Conservation (phyloP, 2,329 filamentous ascomycete species). For the Emmonsia crescens region DNA sequence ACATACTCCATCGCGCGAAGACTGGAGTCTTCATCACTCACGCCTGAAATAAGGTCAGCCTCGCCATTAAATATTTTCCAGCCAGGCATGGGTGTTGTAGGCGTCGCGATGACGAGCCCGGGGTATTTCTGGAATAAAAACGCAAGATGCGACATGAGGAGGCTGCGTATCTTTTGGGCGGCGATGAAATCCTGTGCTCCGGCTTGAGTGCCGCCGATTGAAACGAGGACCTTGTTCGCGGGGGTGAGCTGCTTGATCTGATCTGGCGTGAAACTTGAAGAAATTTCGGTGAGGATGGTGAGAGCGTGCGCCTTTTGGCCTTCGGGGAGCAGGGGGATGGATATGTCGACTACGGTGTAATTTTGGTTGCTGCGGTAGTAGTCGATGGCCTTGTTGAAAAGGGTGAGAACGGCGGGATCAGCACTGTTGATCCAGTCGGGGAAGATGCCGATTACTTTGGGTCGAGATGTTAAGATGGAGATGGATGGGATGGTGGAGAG, state of each 20-base stretch:
- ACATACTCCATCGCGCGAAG: constrained; percentile 77
- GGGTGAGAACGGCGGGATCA: constrained; percentile 49
- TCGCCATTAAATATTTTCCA: constrained; percentile 57
- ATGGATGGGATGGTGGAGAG: constrained; percentile 36
- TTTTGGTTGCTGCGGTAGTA: constrained; percentile 33
- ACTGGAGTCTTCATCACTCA: constrained; percentile 61
- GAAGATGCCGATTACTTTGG: constrained; percentile 60
- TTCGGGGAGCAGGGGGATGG: constrained; percentile 50
- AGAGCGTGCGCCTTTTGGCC: constrained; percentile 67
- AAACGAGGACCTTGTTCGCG: constrained; percentile 60
- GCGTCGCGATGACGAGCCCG: constrained; percentile 66
- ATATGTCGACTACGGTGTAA: constrained; percentile 38
- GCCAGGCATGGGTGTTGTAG: constrained; percentile 63
- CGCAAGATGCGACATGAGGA: constrained; percentile 70
- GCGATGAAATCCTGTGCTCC: constrained; percentile 59
- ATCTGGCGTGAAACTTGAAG: constrained; percentile 38
- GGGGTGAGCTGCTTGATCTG: constrained; percentile 50
- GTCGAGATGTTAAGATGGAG: constrained; percentile 21
- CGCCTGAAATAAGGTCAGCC: constrained; percentile 50
- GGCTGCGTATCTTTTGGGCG: constrained; percentile 59
- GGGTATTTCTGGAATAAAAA: constrained; percentile 59
- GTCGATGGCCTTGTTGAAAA: constrained; percentile 53
- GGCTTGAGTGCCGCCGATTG: constrained; percentile 50
- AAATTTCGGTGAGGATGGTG: constrained; percentile 64
- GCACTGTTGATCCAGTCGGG: constrained; percentile 59